These are phyloP conservation scores for Asterella californica DNA, from an alignment of 225 moss, liverwort and hornwort genomes.

Conservation along the genomic window DNA sequence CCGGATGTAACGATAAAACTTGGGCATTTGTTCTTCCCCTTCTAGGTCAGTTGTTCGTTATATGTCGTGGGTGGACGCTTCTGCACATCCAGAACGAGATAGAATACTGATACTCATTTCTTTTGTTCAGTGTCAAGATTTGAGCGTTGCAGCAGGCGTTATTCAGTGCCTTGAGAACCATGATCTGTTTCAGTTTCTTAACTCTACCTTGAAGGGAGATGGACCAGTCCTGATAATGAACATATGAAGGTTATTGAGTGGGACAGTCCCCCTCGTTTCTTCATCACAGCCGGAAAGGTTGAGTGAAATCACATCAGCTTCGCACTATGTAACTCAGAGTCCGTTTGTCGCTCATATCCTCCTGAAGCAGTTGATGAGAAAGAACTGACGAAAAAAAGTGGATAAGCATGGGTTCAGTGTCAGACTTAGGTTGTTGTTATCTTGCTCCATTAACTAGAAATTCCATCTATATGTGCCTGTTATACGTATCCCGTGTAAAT, in stretches of 20 bases:
- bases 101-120: neutral
- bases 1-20: neutral
- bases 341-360: neutral
- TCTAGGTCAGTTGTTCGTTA: neutral
- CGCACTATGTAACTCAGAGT: neutral
- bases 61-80: neutral
- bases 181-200: slow-evolving; percentile 1
- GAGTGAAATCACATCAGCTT: neutral
- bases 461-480: neutral
- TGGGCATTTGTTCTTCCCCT: neutral
- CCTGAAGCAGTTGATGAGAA: neutral
- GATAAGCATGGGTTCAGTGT: neutral
- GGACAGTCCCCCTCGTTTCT: slow-evolving; percentile 67
- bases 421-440: neutral
- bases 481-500: no score
- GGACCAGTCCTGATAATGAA: slow-evolving; percentile 59
- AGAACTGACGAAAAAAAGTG: neutral
- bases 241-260: slow-evolving; percentile 61
- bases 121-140: neutral
- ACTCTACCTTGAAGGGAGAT: slow-evolving; percentile 51
- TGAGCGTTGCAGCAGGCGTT: neutral
- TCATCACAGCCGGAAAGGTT: slow-evolving; percentile 70
- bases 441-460: neutral
- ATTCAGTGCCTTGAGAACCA: neutral
- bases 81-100: neutral